Percentiles rank a stretch among this genome's conserved stretches.
Conservation (phyloP, 2,329 filamentous ascomycete genomes). For the Penicillium sp. region DNA sequence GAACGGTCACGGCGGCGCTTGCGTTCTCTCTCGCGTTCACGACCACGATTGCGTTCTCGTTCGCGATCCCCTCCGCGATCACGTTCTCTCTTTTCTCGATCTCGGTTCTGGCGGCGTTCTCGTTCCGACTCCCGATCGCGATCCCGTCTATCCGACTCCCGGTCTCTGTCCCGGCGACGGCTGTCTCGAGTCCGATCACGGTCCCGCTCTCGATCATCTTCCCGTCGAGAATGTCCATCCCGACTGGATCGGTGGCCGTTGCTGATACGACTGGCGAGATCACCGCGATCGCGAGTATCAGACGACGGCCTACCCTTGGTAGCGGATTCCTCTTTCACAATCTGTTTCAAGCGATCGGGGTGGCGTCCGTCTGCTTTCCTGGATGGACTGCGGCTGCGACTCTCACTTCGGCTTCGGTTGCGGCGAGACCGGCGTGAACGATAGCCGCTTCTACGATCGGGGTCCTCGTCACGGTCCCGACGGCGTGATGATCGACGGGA, state of each 20-base stretch:
- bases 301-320: conserved; percentile 20
- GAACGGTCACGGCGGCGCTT: conserved; percentile 47
- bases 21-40: conserved; percentile 42
- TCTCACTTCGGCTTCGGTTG: conserved; percentile 43
- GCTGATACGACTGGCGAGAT: conserved; percentile 30
- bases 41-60: conserved; percentile 26
- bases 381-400: conserved; percentile 32
- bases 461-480: conserved; percentile 57
- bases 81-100: conserved; percentile 39
- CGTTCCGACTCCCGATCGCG: conserved; percentile 29
- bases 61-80: conserved; percentile 27
- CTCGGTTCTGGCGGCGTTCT: conserved; percentile 31
- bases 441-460: conserved; percentile 47
- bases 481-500: conserved; percentile 60
- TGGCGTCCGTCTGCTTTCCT: conserved; percentile 41
- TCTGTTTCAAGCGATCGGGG: conserved; percentile 36
- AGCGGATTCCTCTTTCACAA: conserved; percentile 22
- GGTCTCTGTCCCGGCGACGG: conserved; percentile 33
- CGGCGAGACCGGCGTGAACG: conserved; percentile 55
- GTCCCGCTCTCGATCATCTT: conserved; percentile 30
- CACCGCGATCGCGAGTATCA: conserved; percentile 21
- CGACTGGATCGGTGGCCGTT: conserved; percentile 31
- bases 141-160: conserved; percentile 30
- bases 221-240: conserved; percentile 31
- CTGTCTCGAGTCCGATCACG: conserved; percentile 26